Evolutionary conservation across 768 basidiomycete genomes (phyloP).

Genomic region (Mycena latifolia): DNA sequence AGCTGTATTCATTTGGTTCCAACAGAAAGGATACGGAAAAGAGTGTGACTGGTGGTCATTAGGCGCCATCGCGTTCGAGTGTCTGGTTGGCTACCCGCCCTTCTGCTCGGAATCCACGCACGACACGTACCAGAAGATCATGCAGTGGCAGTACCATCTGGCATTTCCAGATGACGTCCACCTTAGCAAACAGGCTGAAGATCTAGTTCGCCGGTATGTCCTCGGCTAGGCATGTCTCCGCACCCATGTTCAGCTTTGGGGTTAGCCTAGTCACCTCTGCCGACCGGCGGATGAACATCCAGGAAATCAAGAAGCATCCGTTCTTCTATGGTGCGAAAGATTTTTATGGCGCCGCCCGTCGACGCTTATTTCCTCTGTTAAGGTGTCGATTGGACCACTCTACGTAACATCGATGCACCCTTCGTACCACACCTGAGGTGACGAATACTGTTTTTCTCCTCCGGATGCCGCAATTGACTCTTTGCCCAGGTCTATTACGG

Average conservation of each 20-base stretch:
- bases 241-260: not conserved
- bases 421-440: constrained; percentile 90
- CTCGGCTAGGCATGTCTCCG: not conserved
- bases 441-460: not conserved
- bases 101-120: constrained; percentile 93
- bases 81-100: constrained; percentile 93
- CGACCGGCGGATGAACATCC: constrained; percentile 82
- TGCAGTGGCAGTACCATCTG: constrained; percentile 92
- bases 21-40: constrained; percentile 96
- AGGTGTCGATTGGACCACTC: constrained; percentile 87
- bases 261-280: constrained; percentile 85
- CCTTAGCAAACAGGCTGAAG: constrained; percentile 91
- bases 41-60: constrained; percentile 99
- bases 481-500: constrained; percentile 78
- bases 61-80: constrained; percentile 99
- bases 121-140: constrained; percentile 98
- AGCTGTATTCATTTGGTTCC: constrained; percentile 56
- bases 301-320: constrained; percentile 91
- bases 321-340: constrained; percentile 82
- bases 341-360: not conserved
- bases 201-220: constrained; percentile 83
- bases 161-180: constrained; percentile 95
- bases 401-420: constrained; percentile 92
- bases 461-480: not conserved
- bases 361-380: not conserved